Base-by-base conservation (phyloP, 2,329 filamentous ascomycete species). In the Fusarium mundagurra region DNA sequence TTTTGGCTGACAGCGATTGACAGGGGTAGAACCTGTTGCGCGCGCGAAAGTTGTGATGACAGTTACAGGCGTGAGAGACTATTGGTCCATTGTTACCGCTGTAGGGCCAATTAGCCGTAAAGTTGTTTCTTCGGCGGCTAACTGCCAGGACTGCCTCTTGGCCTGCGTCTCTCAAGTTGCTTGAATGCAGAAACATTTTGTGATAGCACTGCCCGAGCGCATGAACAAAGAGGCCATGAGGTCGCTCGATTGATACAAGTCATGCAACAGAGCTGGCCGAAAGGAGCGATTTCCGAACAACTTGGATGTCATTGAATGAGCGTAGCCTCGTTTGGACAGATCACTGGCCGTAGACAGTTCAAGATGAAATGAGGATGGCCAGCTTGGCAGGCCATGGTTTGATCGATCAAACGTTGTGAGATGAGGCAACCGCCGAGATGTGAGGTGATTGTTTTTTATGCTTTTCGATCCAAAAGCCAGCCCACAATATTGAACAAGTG, bases 21-120 rank as follows among this genome's bases (percentile, higher is more conserved):
- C 66, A 72, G 74, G 75, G 73, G 57, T 59, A 55, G 67, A 72
- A 59, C 67, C 54, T 63, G 61, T 84, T 81, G 82, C 82, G 83
- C 82, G 83, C 82, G 83, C 82, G 81, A 84, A 75, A 82, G 71
- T 55, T 69, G 69, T 69, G 65, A 71, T 73, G 53, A 71, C 67
- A 51, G 67, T 58, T 47, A 59, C 62, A 58, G 60, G 62, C 72
- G 57, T 71, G 69, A 75, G 70, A 75, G 70, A 74, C 77, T 75
- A 79, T 79, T 79, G 81, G 78, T 51, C 55, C 33, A n/a, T 39
- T 43, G 20, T 45, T 27, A 34, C 59, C 67, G 24, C 62, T 62
- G 67, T 50, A 64, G 38, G 55, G 60, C 77, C 76, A 77, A 78
- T 78, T 67, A 68, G 60, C 50, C 38, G 43, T 51, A 50, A 51